phyloP scores from a whole-genome alignment of 2,329 filamentous ascomycete genomes.

The Trichothecium roseum region DNA sequence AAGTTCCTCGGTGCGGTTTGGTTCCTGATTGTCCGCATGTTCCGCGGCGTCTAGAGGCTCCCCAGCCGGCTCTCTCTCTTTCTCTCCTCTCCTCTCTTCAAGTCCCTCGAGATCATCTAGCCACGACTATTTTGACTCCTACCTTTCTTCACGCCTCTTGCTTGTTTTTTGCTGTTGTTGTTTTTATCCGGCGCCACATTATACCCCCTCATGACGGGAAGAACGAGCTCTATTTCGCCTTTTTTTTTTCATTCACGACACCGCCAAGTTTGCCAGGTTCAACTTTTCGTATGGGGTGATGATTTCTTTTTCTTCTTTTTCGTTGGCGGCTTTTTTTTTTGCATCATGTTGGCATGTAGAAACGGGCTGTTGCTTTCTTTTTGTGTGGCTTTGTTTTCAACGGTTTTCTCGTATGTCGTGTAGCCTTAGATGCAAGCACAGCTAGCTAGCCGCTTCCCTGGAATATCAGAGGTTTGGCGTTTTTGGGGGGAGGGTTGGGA shows the following conservation, averaged over 20 bases:
- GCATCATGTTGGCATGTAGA: not conserved
- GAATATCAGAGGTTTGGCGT: too few relatives aligned
- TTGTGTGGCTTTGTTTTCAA: not conserved
- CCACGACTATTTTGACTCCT: too few relatives aligned
- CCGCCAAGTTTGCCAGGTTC: too few relatives aligned
- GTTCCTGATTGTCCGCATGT: slow-evolving; percentile 86
- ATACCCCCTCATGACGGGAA: not conserved
- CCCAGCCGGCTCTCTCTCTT: too few relatives aligned
- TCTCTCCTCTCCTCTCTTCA: too few relatives aligned
- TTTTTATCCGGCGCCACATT: too few relatives aligned
- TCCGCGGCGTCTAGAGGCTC: slow-evolving; percentile 51
- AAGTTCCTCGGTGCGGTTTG: slow-evolving; percentile 82
- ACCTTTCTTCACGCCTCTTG: not conserved
- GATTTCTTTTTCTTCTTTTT: slow-evolving; percentile 2
- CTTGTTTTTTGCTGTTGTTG: not conserved
- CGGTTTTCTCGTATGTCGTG: too few relatives aligned
- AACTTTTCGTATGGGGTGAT: too few relatives aligned
- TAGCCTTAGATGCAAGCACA: too few relatives aligned
- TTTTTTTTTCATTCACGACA: slow-evolving; percentile 3
- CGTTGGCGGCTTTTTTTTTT: not conserved
- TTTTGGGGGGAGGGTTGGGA: too few relatives aligned
- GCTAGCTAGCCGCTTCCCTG: too few relatives aligned
- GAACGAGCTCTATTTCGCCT: not conserved
- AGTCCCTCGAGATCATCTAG: too few relatives aligned
- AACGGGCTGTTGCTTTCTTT: not conserved